Percentiles rank a stretch among this genome's conserved stretches.
Conservation (phyloP, 306 rosid genomes). For the Begonia masoniana region DNA sequence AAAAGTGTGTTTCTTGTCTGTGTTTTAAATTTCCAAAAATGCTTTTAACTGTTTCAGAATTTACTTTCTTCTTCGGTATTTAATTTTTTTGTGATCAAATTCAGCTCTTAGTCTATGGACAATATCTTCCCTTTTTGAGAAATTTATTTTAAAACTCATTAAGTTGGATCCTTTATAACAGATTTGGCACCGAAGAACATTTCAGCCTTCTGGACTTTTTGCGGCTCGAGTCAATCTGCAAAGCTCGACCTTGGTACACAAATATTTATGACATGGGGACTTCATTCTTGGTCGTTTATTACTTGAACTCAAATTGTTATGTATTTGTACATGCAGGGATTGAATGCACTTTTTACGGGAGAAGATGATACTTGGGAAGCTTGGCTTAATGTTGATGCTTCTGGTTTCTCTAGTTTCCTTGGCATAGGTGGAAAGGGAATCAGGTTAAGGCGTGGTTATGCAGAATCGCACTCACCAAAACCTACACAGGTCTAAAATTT, state of each 20-base stretch:
- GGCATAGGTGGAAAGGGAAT: conserved; percentile 53
- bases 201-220: conserved; percentile 98
- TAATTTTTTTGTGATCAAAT: too few relatives aligned
- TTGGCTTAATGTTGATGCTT: conserved; percentile 80
- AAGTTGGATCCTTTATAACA: conserved; percentile 4
- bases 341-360: conserved; percentile 89
- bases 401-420: conserved; percentile 69
- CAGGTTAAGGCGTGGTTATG: conserved; percentile 92
- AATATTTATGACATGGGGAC: conserved; percentile 6
- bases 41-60: too few relatives aligned
- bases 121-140: too few relatives aligned
- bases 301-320: conserved; percentile 8
- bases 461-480: conserved; percentile 62
- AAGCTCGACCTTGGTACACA: conserved; percentile 69
- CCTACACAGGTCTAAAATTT: conserved; percentile 59
- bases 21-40: too few relatives aligned
- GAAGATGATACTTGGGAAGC: conserved; percentile 98
- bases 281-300: conserved; percentile 9
- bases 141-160: too few relatives aligned
- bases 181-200: conserved; percentile 94
- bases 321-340: conserved; percentile 46
- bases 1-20: too few relatives aligned
- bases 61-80: too few relatives aligned
- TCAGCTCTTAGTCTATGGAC: too few relatives aligned
- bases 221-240: conserved; percentile 96